Conservation (phyloP, 169 alveolate species). For the Besnoitia besnoiti region DNA sequence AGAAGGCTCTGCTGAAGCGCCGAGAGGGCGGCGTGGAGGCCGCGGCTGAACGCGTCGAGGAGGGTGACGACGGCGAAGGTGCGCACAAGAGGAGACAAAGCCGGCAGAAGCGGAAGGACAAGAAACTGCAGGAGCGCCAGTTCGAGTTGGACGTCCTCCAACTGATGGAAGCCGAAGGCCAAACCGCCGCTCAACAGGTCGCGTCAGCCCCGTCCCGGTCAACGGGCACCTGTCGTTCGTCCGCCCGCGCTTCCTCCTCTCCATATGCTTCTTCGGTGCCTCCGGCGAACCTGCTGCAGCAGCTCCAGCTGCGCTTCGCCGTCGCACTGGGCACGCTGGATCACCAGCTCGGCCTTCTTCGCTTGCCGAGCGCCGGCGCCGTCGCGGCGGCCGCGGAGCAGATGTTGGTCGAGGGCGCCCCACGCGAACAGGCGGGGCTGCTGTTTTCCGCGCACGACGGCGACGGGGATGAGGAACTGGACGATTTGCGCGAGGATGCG, state of each 20-base stretch:
- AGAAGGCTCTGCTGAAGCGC: background rate
- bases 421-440: background rate
- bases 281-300: conserved; percentile 7
- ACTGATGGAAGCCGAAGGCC: background rate
- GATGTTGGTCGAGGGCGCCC: background rate
- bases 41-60: background rate
- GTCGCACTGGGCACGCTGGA: background rate
- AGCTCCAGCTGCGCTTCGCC: conserved; percentile 19
- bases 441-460: background rate
- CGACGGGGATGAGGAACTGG: background rate
- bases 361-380: background rate
- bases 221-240: too few relatives aligned
- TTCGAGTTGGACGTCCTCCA: background rate
- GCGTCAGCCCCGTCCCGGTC: background rate
- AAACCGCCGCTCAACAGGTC: background rate
- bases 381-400: conserved; percentile 5
- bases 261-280: background rate
- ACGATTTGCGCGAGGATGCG: background rate
- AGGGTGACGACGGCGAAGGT: background rate
- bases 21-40: too few relatives aligned
- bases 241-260: background rate
- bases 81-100: background rate
- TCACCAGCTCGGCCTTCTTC: background rate
- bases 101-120: background rate
- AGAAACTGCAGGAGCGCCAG: background rate